A percentile compares a stretch with the other conserved stretches of the same genome.
Evolutionary conservation across 176 grass and related monocot genomes (phyloP).

Genomic region (Oryza coarctata): DNA sequence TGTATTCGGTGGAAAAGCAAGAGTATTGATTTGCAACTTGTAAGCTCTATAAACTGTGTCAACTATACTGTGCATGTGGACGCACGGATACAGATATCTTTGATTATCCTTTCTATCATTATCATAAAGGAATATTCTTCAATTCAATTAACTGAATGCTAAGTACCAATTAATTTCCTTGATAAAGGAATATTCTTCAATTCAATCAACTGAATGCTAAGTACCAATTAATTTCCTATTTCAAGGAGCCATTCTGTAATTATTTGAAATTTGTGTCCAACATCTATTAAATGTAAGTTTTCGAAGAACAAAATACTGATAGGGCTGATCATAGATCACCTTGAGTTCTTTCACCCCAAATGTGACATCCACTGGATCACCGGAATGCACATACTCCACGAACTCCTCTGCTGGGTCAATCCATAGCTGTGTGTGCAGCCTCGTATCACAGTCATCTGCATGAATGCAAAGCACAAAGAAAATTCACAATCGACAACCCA

Average conservation of each 20-base stretch:
- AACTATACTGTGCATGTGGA: background rate
- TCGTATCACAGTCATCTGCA: constrained; percentile 77
- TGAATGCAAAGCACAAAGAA: constrained; percentile 5
- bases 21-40: background rate
- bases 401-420: constrained; percentile 89
- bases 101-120: background rate
- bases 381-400: constrained; percentile 69
- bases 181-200: background rate
- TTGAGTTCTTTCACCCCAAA: constrained; percentile 93
- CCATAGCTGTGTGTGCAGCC: constrained; percentile 96
- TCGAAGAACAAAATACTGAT: constrained; percentile 1
- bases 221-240: background rate
- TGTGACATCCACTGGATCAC: constrained; percentile 86
- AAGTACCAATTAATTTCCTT: background rate
- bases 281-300: background rate
- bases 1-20: background rate
- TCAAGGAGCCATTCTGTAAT: background rate
- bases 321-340: constrained; percentile 32
- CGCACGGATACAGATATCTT: background rate
- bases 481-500: constrained; percentile 24
- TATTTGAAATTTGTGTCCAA: background rate
- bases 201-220: background rate
- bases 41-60: background rate
- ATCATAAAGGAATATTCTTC: background rate
- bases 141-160: background rate